phyloP scores from a whole-genome alignment of 2,329 filamentous ascomycete species.

The Ascocoryne sarcoides region DNA sequence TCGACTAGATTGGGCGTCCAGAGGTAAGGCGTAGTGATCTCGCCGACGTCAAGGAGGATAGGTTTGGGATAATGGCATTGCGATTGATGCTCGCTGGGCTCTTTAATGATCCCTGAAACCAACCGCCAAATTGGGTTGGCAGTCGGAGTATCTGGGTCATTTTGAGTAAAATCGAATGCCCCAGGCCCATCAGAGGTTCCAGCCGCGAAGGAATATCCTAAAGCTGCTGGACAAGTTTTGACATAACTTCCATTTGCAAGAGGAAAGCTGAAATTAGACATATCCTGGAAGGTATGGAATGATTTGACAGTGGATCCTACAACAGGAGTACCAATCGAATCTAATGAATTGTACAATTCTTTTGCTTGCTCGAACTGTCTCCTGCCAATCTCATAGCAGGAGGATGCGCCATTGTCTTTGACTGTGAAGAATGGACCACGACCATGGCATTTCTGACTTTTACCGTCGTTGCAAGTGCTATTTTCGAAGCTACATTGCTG shows the following conservation, averaged over 20 bases:
- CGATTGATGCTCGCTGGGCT: slow-evolving; percentile 59
- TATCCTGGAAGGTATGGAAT: slow-evolving; percentile 78
- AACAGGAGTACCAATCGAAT: slow-evolving; percentile 36
- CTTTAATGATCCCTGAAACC: slow-evolving; percentile 63
- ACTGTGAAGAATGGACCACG: slow-evolving; percentile 61
- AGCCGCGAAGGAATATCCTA: slow-evolving; percentile 88
- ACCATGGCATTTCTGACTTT: slow-evolving; percentile 62
- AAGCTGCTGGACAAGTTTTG: slow-evolving; percentile 72
- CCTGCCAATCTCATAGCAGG: slow-evolving; percentile 66
- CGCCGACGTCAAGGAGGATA: slow-evolving; percentile 80
- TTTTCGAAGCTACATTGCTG: slow-evolving; percentile 66
- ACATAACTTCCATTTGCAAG: slow-evolving; percentile 64
- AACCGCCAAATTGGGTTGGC: slow-evolving; percentile 62
- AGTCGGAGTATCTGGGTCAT: slow-evolving; percentile 62
- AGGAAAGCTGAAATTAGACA: slow-evolving; percentile 65
- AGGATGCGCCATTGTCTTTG: slow-evolving; percentile 62
- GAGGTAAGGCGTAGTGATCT: slow-evolving; percentile 66
- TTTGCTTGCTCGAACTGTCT: slow-evolving; percentile 60
- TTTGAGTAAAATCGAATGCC: slow-evolving; percentile 88
- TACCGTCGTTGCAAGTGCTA: slow-evolving; percentile 70
- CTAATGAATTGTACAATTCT: slow-evolving; percentile 49
- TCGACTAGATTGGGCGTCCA: slow-evolving; percentile 93
- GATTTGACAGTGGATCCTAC: slow-evolving; percentile 62
- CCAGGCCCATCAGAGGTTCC: slow-evolving; percentile 90
- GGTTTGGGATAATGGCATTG: slow-evolving; percentile 75